Evolutionary conservation across 2,329 filamentous ascomycete species (phyloP), one percentile per base, ranked within the genome.

Genomic region (Zelopaecilomyces penicillatus): DNA sequence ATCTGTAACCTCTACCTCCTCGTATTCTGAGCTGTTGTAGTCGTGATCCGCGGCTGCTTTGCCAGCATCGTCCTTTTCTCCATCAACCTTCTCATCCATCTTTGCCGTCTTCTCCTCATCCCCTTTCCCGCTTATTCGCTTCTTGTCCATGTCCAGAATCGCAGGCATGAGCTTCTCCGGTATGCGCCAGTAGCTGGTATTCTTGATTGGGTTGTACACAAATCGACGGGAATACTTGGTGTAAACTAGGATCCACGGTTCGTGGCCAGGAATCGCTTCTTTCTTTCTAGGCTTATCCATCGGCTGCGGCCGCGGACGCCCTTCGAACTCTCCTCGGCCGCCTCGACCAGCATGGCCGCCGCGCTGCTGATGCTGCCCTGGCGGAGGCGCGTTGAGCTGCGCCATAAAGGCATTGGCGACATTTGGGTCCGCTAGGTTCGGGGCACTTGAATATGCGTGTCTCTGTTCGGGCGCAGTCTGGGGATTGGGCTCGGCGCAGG

Each of bases 111-210:
- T 55, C 3, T 54, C 50, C 37, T 50, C 52, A n/a, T 43, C 45
- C 2, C 55, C 59, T 66, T 81, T 78, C 56, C 75, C 65, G 66
- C 79, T 69, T 65, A 83, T 83, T 47, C 79, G 77, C 52, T 83
- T 80, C 60, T 84, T 80, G 63, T 95, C 88, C 44, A 87, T 69
- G 50, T 80, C 75, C 41, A 83, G 54, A 43, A 93, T 86, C 10
- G 80, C 88, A 48, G 84, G 82, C 75, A 90, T 83, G 32, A 98
- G 74, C 61, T 93, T 83, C 44, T 87, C 80, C 0, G 93, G 93
- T 56, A 96, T 93, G 57, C 88, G 88, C 93, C 94, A 98, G 64
- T 89, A 89, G 64, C 90, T 97, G 53, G 89, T 76, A 33, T 91
- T 86, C 52, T 91, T 95, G 43, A 77, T 76, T 0, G 82, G 78